Base-by-base conservation (phyloP, 176 grass and related monocot species). In the Cenchrus americanus region DNA sequence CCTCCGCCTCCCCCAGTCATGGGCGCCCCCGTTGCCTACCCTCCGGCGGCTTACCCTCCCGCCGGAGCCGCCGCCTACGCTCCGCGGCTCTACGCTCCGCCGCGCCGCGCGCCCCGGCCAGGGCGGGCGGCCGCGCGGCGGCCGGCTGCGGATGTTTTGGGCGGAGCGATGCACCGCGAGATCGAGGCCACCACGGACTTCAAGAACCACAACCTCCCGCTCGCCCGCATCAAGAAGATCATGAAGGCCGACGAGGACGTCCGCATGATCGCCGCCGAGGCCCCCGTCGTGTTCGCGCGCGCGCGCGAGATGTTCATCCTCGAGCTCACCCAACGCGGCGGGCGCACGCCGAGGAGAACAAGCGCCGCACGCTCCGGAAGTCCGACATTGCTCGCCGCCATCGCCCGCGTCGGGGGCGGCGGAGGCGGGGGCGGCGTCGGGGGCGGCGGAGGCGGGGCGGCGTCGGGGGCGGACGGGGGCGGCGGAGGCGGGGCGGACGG, bases 191-290 rank as follows among this genome's bases (percentile, higher is more conserved):
- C 88, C 49, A 88, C 84, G 41, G 94, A 97, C 76, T 94, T 94
- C 83, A 94, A 92, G 83, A 94, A 97, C 49, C 92, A 97, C 86
- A 94, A 88, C 72, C 90, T 97, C 13, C 95, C 95, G 27, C 87
- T 97, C 43, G 92, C 92, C 51, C 90, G 92, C 43, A 97, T 97
- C 87, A 97, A 97, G 84, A 94, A 94, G 90, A 94, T 97, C 90
- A 97, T 97, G 95, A 97, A 97, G 86, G 94, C 94, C 70, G 94
- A 97, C 78, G 91, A 94, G 89, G 94, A 97, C 60, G 94, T 97
- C 6, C 87, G 91, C 89, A 97, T 92, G 92, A 94, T 97, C 92
- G 89, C 94, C 77, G 94, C 92, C 71, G 94, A 97, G 83, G 92
- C 94, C 10, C 94, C 92, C 64, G 94, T 94, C 40, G 89, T 97